Conservation (phyloP, 345 rosid genomes). For the Lepidium didymum region DNA sequence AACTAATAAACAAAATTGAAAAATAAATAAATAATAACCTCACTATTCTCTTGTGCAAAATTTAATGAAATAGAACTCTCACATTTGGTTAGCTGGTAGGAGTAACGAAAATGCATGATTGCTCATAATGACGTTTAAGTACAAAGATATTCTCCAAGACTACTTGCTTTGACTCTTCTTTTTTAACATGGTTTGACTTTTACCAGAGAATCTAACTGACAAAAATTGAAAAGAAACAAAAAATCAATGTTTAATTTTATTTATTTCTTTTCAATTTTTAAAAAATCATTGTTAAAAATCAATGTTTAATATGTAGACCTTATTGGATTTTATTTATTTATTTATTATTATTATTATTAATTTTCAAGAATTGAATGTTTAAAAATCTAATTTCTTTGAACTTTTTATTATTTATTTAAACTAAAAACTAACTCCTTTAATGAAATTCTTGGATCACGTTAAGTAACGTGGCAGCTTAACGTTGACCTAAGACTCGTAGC, state of each 20-base stretch:
- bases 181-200: background rate
- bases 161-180: conserved; percentile 4
- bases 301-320: too few relatives aligned
- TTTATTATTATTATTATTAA: background rate
- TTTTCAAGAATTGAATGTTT: background rate
- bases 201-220: background rate
- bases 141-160: background rate
- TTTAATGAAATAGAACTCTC: background rate
- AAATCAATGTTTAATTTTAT: background rate
- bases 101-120: background rate
- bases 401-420: too few relatives aligned
- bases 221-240: background rate
- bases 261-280: too few relatives aligned
- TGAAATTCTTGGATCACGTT: conserved; percentile 18
- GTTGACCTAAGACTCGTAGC: background rate
- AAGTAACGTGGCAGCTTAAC: conserved; percentile 17
- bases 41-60: background rate
- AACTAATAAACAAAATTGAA: too few relatives aligned
- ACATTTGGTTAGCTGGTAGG: background rate
- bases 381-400: too few relatives aligned
- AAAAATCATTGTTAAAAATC: too few relatives aligned
- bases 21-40: too few relatives aligned
- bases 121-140: background rate
- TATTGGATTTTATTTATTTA: too few relatives aligned
- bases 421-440: background rate